Evolutionary conservation across 768 basidiomycete species (phyloP).

Genomic region (Tricholoma matsutake): DNA sequence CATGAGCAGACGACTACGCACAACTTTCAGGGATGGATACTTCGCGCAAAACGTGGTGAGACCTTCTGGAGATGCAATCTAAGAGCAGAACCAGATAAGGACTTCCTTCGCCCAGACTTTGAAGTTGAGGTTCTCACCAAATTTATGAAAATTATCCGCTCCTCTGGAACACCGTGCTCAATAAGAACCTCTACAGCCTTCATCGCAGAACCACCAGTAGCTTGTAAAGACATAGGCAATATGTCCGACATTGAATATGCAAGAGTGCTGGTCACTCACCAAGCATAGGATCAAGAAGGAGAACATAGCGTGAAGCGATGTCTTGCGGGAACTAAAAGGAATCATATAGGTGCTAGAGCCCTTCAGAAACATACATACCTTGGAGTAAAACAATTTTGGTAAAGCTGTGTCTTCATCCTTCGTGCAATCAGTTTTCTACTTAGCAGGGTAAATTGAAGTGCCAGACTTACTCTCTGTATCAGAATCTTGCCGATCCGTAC

Average conservation of each 20-base stretch:
- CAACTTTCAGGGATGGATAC: slow-evolving; percentile 76
- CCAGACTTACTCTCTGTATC: slow-evolving; percentile 77
- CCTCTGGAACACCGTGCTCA: slow-evolving; percentile 90
- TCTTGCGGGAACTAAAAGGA: slow-evolving; percentile 81
- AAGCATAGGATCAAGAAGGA: slow-evolving; percentile 97
- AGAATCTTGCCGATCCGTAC: slow-evolving; percentile 97
- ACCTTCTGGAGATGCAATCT: slow-evolving; percentile 94
- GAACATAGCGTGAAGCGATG: slow-evolving; percentile 86
- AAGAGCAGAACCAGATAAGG: background rate
- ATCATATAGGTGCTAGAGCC: background rate
- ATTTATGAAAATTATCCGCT: slow-evolving; percentile 93
- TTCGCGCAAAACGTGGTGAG: slow-evolving; percentile 71
- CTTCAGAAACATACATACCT: slow-evolving; percentile 52
- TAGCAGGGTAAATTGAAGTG: background rate
- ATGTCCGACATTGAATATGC: background rate
- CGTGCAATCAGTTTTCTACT: background rate
- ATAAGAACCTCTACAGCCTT: slow-evolving; percentile 95
- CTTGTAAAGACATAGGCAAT: slow-evolving; percentile 29
- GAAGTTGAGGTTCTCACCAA: slow-evolving; percentile 47
- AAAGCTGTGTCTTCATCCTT: slow-evolving; percentile 94
- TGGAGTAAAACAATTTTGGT: slow-evolving; percentile 91
- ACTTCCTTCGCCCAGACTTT: background rate
- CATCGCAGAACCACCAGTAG: slow-evolving; percentile 96
- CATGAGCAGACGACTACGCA: slow-evolving; percentile 34
- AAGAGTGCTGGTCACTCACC: slow-evolving; percentile 44